A percentile compares a stretch with the other conserved stretches of the same genome.
phyloP scores from a whole-genome alignment of 1,284 basidiomycete species.

The Earliella scabrosa region DNA sequence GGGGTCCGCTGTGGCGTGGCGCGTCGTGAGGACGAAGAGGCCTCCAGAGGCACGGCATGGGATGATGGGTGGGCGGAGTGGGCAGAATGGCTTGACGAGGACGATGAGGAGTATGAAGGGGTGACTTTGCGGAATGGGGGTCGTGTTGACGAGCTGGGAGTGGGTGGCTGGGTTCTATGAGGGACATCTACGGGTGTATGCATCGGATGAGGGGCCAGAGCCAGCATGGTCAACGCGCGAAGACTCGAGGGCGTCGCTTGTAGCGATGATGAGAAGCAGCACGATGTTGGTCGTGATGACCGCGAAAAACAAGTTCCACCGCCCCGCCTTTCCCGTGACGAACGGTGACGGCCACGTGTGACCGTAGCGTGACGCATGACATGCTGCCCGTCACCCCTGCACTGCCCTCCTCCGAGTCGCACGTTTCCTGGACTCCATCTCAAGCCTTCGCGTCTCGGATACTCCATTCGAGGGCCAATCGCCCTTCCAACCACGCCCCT shows the following conservation, averaged over 20 bases:
- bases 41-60: constrained; percentile 17
- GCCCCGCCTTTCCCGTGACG: constrained; percentile 10
- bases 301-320: constrained; percentile 24
- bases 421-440: constrained; percentile 6
- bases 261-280: constrained; percentile 22
- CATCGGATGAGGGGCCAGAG: constrained; percentile 33
- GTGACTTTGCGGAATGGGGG: constrained; percentile 30
- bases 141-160: constrained; percentile 28
- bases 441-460: neutral
- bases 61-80: constrained; percentile 21
- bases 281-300: constrained; percentile 23
- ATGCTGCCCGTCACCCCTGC: constrained; percentile 1
- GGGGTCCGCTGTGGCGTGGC: constrained; percentile 27
- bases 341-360: neutral
- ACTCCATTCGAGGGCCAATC: neutral
- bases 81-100: constrained; percentile 25
- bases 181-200: constrained; percentile 31
- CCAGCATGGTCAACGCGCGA: constrained; percentile 32
- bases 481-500: neutral
- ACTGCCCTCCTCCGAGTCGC: constrained; percentile 9
- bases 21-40: constrained; percentile 20
- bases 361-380: constrained; percentile 9
- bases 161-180: constrained; percentile 31
- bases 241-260: constrained; percentile 16
- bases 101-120: constrained; percentile 26